Evolutionary conservation across 2,329 filamentous ascomycete genomes (phyloP), one percentile per base, ranked within the genome.

Genomic region (Pseudogymnoascus sp.): DNA sequence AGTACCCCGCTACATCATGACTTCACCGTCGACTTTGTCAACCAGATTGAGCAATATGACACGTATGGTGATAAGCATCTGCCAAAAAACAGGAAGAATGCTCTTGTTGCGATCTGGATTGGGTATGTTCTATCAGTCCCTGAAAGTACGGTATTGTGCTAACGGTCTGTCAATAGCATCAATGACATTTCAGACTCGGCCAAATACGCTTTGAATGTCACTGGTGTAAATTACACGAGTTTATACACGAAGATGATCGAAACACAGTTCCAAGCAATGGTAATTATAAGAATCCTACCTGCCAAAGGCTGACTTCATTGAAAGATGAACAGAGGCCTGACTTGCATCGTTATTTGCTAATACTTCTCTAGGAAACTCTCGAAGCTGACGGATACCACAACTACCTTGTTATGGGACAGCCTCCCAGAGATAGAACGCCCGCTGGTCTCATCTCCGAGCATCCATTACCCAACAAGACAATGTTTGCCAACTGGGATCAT

Each of bases 161-260:
- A 53, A 53, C 8, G 3, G 11, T 25, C 4, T 14, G 21, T 8
- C 4, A 2, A 16, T 31, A 53, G 80, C 1, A 76, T 84, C 64
- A 85, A 85, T 68, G 82, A 85, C 63, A 81, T 85, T 65, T 77
- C 75, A 65, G 82, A 85, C 68, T 77, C 77, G 5, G 74, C 72
- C 12, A 75, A 77, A 42, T 77, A 76, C 59, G 74, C 66, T 11
- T 71, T 78, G 11, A 72, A 75, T 14, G 63, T 76, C 14, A 76
- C 76, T 40, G 72, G 68, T 11, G 69, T 77, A 3, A 71, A 74
- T 9, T 83, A 82, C 65, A 73, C 75, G 2, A 71, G 68, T 0
- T 77, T 81, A 66, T 83, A 82, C 68, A 70, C 76, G 3, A 68
- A 71, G 9, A 70, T 82, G 4, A 75, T 79, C 37, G 61, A 61